Percentiles rank a stretch among this genome's conserved stretches.
These are phyloP conservation scores for Gonium pectorale DNA, from an alignment of 139 green algal species.

Conservation along the genomic window DNA sequence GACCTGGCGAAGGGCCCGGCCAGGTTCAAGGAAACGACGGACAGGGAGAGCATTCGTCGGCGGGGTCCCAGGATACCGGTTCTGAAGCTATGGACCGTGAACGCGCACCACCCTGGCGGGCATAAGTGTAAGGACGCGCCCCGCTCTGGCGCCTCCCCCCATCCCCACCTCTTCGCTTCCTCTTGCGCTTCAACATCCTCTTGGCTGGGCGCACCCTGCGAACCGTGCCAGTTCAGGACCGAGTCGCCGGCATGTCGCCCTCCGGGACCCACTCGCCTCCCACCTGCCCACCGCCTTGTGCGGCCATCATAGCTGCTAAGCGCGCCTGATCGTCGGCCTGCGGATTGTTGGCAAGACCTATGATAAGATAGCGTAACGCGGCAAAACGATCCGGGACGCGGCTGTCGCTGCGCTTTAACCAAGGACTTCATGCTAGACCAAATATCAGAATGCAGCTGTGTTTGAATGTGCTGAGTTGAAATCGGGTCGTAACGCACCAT, in stretches of 20 bases:
- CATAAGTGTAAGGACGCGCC: neutral
- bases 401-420: too few relatives aligned
- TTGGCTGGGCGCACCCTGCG: constrained; percentile 11
- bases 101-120: neutral
- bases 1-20: constrained; percentile 38
- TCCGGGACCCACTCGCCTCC: neutral
- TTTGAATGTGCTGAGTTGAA: too few relatives aligned
- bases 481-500: too few relatives aligned
- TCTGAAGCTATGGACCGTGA: neutral
- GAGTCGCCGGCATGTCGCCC: neutral
- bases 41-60: neutral
- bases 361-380: too few relatives aligned
- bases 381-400: too few relatives aligned
- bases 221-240: too few relatives aligned
- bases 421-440: too few relatives aligned
- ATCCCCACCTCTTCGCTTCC: constrained; percentile 29
- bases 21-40: neutral
- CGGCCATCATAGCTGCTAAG: constrained; percentile 32
- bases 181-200: constrained; percentile 37
- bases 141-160: neutral
- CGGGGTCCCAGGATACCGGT: neutral
- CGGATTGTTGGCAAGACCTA: too few relatives aligned
- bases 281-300: constrained; percentile 17
- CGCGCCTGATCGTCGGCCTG: constrained; percentile 17
- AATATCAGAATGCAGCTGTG: too few relatives aligned